Base-by-base conservation (phyloP, 352 stramenopile genomes). In the Aphanomyces stellatus region DNA sequence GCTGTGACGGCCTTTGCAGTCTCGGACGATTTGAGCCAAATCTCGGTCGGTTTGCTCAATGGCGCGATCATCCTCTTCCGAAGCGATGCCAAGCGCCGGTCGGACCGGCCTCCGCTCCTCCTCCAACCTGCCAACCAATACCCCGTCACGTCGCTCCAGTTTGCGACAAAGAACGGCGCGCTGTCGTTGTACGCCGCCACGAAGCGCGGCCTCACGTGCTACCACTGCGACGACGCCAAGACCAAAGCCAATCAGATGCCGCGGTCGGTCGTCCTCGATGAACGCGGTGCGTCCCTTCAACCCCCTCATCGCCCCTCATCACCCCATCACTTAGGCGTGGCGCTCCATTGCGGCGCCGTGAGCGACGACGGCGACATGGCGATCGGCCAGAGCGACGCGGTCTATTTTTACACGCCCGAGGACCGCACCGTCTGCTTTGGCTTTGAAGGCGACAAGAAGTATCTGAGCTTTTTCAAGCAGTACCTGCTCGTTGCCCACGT, bases 391-490 rank as follows among this genome's bases (percentile, higher is more conserved):
- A 87, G 81, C 0, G 88, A 95, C 64, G 86, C 82, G 7, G 82
- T 96, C 13, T 96, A 95, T 73, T 95, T 94, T 57, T 96, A 95
- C 79, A 91, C 82, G 24, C 88, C 81, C 1, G 87, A 96, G 70
- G 88, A 96, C 34, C 85, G 87, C 4, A 87, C 80, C 0, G 85
- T 90, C n/a, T 93, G 85, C 62, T 92, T 93, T 72, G 88, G 77
- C 6, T 95, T 95, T 69, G 84, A 95, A 75, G 86, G 86, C 31
- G 86, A 94, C 57, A 93, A 95, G 69, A 90, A 89, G 41, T 90
- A 90, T 53, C 25, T 95, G 51, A 68, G 81, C 55, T 95, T 95
- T 53, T 95, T 95, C 73, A 95, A 95, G 71, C 86, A 95, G 57
- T 95, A 95, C 53, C 40, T 94, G 53, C 62, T 93, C 10, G 86